These are phyloP conservation scores for Cercophora newfieldiana DNA, from an alignment of 495 filamentous ascomycete genomes.

Conservation along the genomic window DNA sequence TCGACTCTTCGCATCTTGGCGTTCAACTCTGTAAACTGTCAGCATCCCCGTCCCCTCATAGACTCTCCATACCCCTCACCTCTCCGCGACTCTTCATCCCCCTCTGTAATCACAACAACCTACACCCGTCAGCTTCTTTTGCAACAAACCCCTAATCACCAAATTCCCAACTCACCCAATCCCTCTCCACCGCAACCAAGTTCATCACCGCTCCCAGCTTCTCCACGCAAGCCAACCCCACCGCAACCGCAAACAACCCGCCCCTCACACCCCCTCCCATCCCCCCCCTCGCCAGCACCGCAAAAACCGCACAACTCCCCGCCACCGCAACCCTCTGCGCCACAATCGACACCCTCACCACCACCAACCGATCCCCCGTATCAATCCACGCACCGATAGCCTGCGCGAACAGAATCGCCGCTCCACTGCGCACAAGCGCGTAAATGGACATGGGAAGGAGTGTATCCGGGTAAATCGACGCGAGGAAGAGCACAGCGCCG, in stretches of 20 bases:
- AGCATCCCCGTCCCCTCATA: slow-evolving; percentile 10
- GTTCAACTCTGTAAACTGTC: slow-evolving; percentile 46
- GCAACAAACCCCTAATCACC: not conserved
- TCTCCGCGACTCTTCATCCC: slow-evolving; percentile 17
- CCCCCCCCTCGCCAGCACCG: slow-evolving; percentile 8
- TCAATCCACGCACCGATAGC: slow-evolving; percentile 33
- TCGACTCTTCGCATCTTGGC: slow-evolving; percentile 70
- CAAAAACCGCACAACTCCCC: slow-evolving; percentile 26
- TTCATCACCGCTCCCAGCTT: slow-evolving; percentile 57
- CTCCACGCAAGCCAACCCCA: slow-evolving; percentile 57
- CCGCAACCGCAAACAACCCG: slow-evolving; percentile 41
- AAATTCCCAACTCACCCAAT: slow-evolving; percentile 57
- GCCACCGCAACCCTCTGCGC: slow-evolving; percentile 33
- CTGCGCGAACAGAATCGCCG: slow-evolving; percentile 34
- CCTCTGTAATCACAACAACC: slow-evolving; percentile 36
- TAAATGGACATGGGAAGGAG: slow-evolving; percentile 48
- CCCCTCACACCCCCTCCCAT: not conserved
- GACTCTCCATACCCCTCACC: not conserved
- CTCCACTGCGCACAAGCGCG: slow-evolving; percentile 28
- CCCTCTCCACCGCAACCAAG: slow-evolving; percentile 63
- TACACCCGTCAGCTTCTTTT: not conserved
- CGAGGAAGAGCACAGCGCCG: slow-evolving; percentile 61
- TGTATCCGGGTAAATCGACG: slow-evolving; percentile 56
- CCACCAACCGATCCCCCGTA: slow-evolving; percentile 25
- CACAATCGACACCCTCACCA: slow-evolving; percentile 37